phyloP scores from a whole-genome alignment of 2,329 filamentous ascomycete species.

The Pyrenophora tritici-repentis region DNA sequence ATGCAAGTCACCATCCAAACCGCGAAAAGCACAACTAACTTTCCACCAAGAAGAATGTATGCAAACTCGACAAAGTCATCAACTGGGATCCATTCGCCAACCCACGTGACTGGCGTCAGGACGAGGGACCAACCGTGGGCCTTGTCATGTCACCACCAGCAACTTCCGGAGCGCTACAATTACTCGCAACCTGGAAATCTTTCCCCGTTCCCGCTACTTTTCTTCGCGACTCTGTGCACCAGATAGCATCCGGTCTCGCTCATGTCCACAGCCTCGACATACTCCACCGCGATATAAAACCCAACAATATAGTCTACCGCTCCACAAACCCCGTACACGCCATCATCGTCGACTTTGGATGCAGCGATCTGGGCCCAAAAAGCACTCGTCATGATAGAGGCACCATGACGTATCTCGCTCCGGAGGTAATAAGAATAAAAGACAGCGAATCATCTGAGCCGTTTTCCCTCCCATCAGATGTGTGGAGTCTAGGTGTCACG shows the following conservation, averaged over 20 bases:
- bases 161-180: background rate
- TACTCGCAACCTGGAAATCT: background rate
- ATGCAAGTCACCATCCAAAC: constrained; percentile 3
- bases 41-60: background rate
- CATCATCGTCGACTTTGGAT: too few species aligned
- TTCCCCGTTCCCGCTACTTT: background rate
- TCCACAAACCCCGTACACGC: too few species aligned
- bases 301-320: too few species aligned
- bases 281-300: too few species aligned
- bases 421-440: too few species aligned
- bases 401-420: too few species aligned
- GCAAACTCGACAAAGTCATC: constrained; percentile 3
- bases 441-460: too few species aligned
- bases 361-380: too few species aligned
- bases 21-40: background rate
- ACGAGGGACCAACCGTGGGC: constrained; percentile 5
- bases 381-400: too few species aligned
- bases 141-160: constrained; percentile 7
- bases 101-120: background rate
- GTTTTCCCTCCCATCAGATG: too few species aligned
- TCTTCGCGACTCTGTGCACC: background rate
- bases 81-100: constrained; percentile 5
- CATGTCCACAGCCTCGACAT: background rate
- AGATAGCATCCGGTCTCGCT: background rate
- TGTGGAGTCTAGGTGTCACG: too few species aligned